phyloP scores from a whole-genome alignment of 108 stramenopile genomes.

The Fragilaria radians region DNA sequence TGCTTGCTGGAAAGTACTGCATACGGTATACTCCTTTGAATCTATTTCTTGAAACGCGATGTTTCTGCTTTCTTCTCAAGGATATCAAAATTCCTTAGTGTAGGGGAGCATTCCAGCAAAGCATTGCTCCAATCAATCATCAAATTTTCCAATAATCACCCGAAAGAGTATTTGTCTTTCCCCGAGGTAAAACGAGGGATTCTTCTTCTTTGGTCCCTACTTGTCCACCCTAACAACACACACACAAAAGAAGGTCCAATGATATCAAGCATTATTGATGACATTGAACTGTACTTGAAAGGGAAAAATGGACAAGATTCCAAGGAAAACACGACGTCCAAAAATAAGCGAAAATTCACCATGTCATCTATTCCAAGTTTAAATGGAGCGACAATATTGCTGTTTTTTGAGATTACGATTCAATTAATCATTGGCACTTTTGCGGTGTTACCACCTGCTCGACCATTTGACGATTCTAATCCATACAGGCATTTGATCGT shows the following conservation, averaged over 20 bases:
- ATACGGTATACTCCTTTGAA: constrained; percentile 3
- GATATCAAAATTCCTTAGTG: neutral
- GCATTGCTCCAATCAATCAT: neutral
- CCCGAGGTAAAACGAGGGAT: neutral
- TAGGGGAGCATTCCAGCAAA: neutral
- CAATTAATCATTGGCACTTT: constrained; percentile 4
- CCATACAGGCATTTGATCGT: neutral
- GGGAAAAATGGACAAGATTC: constrained; percentile 1
- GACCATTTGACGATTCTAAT: neutral
- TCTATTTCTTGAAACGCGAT: neutral
- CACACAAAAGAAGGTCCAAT: neutral
- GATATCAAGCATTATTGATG: neutral
- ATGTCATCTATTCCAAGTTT: constrained; percentile 4
- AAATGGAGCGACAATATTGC: neutral
- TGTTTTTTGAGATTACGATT: constrained; percentile 1
- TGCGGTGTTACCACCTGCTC: neutral
- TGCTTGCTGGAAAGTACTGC: constrained; percentile 2
- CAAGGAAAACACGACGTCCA: neutral
- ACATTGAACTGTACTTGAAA: neutral
- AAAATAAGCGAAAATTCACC: neutral
- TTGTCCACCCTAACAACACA: neutral
- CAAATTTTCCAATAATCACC: neutral
- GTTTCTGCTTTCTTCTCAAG: neutral
- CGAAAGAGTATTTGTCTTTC: neutral
- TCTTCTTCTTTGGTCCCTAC: neutral